Conservation (phyloP, 2,329 filamentous ascomycete species). For the Penicillium sp. region DNA sequence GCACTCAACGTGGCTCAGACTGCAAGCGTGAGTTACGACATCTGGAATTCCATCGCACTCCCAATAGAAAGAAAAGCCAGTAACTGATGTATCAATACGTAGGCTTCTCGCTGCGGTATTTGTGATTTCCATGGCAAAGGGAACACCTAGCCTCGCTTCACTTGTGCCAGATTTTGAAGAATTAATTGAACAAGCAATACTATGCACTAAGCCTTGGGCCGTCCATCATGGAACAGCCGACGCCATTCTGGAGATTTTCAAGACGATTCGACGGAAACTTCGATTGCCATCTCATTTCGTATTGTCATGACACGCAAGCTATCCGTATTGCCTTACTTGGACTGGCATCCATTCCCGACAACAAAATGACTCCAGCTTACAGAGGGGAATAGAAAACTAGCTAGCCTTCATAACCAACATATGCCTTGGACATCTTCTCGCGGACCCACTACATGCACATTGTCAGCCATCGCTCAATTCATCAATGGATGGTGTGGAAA, state of each 20-base stretch:
- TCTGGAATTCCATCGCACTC: rapidly evolving
- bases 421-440: conserved; percentile 16
- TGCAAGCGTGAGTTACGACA: conserved; percentile 14
- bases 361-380: not conserved
- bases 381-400: not conserved
- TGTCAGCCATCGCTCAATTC: not conserved
- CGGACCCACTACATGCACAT: conserved; percentile 14
- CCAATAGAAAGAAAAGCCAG: not conserved
- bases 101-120: conserved; percentile 18
- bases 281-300: not conserved
- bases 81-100: not conserved
- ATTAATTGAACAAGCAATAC: conserved; percentile 12
- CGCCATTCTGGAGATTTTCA: conserved; percentile 15
- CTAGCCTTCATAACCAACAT: conserved; percentile 14
- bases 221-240: conserved; percentile 13
- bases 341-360: not conserved
- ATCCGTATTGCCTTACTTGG: not conserved
- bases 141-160: conserved; percentile 9
- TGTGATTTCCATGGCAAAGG: conserved; percentile 17
- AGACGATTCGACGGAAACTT: conserved; percentile 16
- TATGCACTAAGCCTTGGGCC: conserved; percentile 13
- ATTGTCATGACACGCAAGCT: not conserved
- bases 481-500: not conserved
- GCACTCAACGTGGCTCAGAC: conserved; percentile 13
- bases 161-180: conserved; percentile 18